Conservation (phyloP, 2,329 filamentous ascomycete genomes). For the Arthroderma sp. region DNA sequence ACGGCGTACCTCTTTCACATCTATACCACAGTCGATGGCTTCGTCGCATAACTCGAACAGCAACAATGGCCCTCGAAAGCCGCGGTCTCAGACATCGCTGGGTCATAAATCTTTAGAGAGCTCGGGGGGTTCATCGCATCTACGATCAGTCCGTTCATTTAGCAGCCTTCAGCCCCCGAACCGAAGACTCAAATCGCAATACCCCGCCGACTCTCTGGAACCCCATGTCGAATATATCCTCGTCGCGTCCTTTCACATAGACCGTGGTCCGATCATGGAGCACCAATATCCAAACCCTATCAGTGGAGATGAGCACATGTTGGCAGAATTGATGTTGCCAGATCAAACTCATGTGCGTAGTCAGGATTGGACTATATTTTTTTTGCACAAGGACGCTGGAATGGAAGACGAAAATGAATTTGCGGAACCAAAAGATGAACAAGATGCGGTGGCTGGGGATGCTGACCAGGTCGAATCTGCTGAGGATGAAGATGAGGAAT, state of each 20-base stretch:
- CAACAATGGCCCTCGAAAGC: slow-evolving; percentile 39
- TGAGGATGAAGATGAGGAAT: slow-evolving; percentile 36
- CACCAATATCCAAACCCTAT: slow-evolving; percentile 93
- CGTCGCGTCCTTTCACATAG: slow-evolving; percentile 94
- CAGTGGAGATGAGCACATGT: slow-evolving; percentile 93
- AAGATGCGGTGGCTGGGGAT: slow-evolving; percentile 33
- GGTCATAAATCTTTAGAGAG: slow-evolving; percentile 38
- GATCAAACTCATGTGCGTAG: slow-evolving; percentile 90
- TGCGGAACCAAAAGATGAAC: slow-evolving; percentile 37
- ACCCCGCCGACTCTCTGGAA: slow-evolving; percentile 59
- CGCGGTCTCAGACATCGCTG: slow-evolving; percentile 48
- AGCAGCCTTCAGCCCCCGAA: slow-evolving; percentile 10
- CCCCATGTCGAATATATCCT: slow-evolving; percentile 99
- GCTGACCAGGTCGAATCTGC: slow-evolving; percentile 23
- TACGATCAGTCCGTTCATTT: slow-evolving; percentile 21
- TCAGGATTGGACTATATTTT: slow-evolving; percentile 99
- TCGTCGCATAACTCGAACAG: slow-evolving; percentile 26
- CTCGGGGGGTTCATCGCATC: slow-evolving; percentile 26
- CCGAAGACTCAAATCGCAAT: slow-evolving; percentile 52
- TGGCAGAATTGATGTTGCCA: slow-evolving; percentile 95
- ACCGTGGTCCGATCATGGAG: slow-evolving; percentile 93
- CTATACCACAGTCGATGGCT: slow-evolving; percentile 40
- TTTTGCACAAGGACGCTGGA: slow-evolving; percentile 85
- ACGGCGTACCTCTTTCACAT: slow-evolving; percentile 48
- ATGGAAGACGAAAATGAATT: slow-evolving; percentile 65